Percentiles rank a stretch among this genome's conserved stretches.
These are phyloP conservation scores for Tylopilus rubrobrunneus DNA, from an alignment of 768 basidiomycete species.

Conservation along the genomic window DNA sequence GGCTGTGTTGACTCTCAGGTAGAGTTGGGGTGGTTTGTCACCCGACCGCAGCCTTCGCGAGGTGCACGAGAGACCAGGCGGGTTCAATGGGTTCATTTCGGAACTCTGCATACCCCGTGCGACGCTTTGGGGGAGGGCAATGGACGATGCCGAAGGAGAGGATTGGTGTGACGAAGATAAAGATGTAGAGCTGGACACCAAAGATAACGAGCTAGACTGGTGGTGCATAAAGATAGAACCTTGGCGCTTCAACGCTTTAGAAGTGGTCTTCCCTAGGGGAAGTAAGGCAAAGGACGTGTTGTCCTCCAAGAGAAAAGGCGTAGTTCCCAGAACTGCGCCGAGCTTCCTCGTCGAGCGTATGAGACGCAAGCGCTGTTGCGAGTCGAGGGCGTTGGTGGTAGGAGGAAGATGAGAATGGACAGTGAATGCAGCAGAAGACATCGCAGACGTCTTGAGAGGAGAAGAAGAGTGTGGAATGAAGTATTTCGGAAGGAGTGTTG, in stretches of 20 bases:
- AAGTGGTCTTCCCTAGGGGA: conserved; percentile 19
- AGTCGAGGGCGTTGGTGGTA: conserved; percentile 31
- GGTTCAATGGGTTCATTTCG: conserved; percentile 9
- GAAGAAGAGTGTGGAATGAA: not conserved
- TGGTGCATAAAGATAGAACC: conserved; percentile 30
- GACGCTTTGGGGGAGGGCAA: conserved; percentile 8
- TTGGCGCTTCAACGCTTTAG: conserved; percentile 27
- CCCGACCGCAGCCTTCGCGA: conserved; percentile 10
- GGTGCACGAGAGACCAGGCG: conserved; percentile 21
- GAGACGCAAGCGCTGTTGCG: conserved; percentile 32
- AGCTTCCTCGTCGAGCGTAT: conserved; percentile 37
- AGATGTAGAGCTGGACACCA: conserved; percentile 19
- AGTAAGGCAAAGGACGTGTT: conserved; percentile 18
- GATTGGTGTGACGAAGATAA: conserved; percentile 4
- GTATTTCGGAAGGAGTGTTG: not conserved
- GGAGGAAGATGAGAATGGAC: conserved; percentile 28
- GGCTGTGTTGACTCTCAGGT: conserved; percentile 19
- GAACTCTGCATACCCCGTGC: not conserved
- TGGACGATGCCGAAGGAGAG: conserved; percentile 18
- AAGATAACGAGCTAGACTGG: conserved; percentile 17
- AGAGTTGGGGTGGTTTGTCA: conserved; percentile 19
- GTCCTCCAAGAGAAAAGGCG: conserved; percentile 32
- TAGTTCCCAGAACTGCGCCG: conserved; percentile 34
- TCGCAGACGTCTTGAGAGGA: conserved; percentile 14
- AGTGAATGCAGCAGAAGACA: conserved; percentile 20